phyloP scores from a whole-genome alignment of 768 basidiomycete species.

The Lentinula raphanica region DNA sequence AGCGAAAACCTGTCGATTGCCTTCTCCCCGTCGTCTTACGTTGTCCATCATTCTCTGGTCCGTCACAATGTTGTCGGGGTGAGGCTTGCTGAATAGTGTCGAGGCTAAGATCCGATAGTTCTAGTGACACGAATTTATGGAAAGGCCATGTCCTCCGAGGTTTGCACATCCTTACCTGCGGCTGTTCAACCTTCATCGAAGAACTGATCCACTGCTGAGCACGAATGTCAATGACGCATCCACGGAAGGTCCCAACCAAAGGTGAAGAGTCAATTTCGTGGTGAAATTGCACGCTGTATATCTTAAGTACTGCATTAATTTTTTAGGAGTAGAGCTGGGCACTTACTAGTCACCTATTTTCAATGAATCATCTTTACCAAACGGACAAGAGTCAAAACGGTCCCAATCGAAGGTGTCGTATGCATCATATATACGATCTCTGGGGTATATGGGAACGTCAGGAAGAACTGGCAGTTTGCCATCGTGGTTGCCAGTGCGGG shows the following conservation, averaged over 20 bases:
- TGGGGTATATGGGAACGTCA: neutral
- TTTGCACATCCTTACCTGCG: neutral
- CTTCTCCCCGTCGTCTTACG: neutral
- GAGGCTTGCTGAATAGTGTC: neutral
- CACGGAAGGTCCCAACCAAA: neutral
- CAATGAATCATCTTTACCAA: neutral
- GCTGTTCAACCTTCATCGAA: neutral
- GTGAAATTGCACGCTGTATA: neutral
- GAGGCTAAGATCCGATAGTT: neutral
- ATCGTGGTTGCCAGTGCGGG: no score
- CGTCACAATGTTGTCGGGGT: neutral
- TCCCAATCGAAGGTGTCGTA: constrained; percentile 2
- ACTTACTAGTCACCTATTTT: neutral
- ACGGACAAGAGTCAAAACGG: neutral
- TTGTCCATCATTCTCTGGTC: neutral
- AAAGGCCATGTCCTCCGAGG: neutral
- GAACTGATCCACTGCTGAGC: neutral
- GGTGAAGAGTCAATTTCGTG: neutral
- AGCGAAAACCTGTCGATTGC: neutral
- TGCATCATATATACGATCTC: neutral
- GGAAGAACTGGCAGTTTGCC: neutral
- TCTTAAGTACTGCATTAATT: no score
- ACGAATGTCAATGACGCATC: neutral
- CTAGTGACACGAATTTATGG: neutral
- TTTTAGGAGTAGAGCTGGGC: no score